Evolutionary conservation across 116 monocot species (phyloP), one percentile per base, ranked within the genome.

Genomic region (Zostera marina): DNA sequence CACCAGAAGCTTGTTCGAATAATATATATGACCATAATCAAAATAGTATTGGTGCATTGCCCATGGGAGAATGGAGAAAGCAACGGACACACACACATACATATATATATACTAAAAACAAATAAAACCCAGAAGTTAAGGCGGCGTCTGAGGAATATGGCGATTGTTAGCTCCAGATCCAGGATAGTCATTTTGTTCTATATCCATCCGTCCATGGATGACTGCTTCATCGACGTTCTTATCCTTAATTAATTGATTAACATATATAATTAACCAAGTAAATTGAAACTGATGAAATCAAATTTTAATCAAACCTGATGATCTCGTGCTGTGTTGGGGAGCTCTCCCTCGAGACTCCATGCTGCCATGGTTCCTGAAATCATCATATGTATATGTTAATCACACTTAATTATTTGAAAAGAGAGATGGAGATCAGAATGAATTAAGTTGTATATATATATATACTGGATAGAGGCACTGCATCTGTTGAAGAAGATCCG

Each of bases 161-260:
- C 49, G 15, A 21, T 16, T 7, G 20, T 51, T 51, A 5, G 49
- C 19, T 51, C 49, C 49, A 51, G 49, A 51, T 10, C 49, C 49
- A 13, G 49, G 19, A 2, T 51, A 51, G 49, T 51, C 49, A 51
- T 51, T 51, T 7, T 51, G 49, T 51, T 51, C 49, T 8, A 51
- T 10, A 20, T 51, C 49, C 49, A 20, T 51, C 49, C 17, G 15
- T 13, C 49, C 49, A 51, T 17, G 49, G 49, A 51, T 9, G 49
- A 8, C 9, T 47, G 14, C 47, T 51, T 21, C 12, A 9, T 51
- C 20, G 19, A 1, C n/a, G n/a, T n/a, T n/a, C n/a, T n/a, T n/a
- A n/a, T n/a, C 3, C 8, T n/a, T 9, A 10, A 21, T 21, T 20
- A 9, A 2, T 9, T 19, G 9, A 8, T 0, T 47, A 5, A 8